Conservation (phyloP, 78 protist genomes). For the Emiliania huxleyi region DNA sequence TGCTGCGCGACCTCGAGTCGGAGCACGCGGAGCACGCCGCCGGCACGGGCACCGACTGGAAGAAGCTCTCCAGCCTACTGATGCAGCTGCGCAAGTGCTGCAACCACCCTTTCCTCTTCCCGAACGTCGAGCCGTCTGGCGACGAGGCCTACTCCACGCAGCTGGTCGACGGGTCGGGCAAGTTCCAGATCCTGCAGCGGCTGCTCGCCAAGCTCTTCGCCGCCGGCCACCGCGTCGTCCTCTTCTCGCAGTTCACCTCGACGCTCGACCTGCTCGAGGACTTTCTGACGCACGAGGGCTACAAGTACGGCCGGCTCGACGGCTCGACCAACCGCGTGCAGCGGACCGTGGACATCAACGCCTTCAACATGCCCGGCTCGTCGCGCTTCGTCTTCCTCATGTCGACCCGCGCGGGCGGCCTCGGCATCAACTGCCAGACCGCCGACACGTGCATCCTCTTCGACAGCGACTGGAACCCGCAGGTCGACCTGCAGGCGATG, state of each 20-base stretch:
- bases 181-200: slow-evolving; percentile 82
- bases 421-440: slow-evolving; percentile 91
- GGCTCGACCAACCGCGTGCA: slow-evolving; percentile 75
- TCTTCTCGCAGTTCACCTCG: slow-evolving; percentile 76
- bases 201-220: slow-evolving; percentile 73
- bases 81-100: slow-evolving; percentile 75
- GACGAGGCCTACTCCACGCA: background rate
- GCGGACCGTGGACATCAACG: slow-evolving; percentile 85
- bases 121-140: slow-evolving; percentile 40
- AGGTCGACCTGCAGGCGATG: slow-evolving; percentile 57
- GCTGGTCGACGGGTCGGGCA: slow-evolving; percentile 64
- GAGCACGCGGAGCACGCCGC: background rate
- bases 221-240: slow-evolving; percentile 62
- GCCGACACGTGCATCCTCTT: slow-evolving; percentile 93
- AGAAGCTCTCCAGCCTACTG: background rate
- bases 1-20: background rate
- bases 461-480: slow-evolving; percentile 96
- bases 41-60: background rate
- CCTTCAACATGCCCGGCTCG: slow-evolving; percentile 70
- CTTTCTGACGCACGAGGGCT: slow-evolving; percentile 41
- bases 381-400: slow-evolving; percentile 70
- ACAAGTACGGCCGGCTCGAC: slow-evolving; percentile 77
- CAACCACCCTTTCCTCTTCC: slow-evolving; percentile 75
- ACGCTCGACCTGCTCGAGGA: slow-evolving; percentile 76
- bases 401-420: slow-evolving; percentile 94